Conservation (phyloP, 2,329 filamentous ascomycete species). For the Monosporascus sp. region DNA sequence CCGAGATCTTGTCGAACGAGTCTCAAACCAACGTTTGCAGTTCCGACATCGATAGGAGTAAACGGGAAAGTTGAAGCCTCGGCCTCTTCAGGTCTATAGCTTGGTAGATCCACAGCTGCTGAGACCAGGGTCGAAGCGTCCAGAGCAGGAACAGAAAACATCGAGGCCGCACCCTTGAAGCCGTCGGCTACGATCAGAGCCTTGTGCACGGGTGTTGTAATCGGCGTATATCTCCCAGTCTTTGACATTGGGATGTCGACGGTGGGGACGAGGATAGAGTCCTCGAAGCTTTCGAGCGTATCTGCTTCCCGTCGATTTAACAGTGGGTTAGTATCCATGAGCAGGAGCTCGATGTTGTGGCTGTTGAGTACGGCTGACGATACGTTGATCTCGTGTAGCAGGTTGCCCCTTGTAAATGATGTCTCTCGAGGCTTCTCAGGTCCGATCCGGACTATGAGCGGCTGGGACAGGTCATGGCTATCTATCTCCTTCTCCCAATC, state of each 20-base stretch:
- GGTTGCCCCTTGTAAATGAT: constrained; percentile 33
- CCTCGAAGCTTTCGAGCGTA: constrained; percentile 42
- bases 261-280: constrained; percentile 68
- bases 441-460: constrained; percentile 58
- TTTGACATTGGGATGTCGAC: constrained; percentile 64
- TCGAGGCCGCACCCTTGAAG: constrained; percentile 57
- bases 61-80: constrained; percentile 37
- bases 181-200: constrained; percentile 70
- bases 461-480: constrained; percentile 42
- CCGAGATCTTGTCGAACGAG: constrained; percentile 64
- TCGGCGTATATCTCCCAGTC: constrained; percentile 57
- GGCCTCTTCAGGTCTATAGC: constrained; percentile 31
- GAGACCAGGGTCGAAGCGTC: constrained; percentile 38
- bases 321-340: constrained; percentile 47
- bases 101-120: constrained; percentile 53
- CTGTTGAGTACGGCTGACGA: constrained; percentile 57
- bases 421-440: constrained; percentile 27
- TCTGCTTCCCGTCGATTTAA: constrained; percentile 35
- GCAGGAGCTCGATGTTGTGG: constrained; percentile 58
- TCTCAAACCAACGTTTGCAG: constrained; percentile 57
- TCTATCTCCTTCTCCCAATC: constrained; percentile 63
- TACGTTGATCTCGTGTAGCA: constrained; percentile 54
- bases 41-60: constrained; percentile 56
- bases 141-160: constrained; percentile 37
- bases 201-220: constrained; percentile 80